Percentiles rank a stretch among this genome's conserved stretches.
Evolutionary conservation across 1,284 basidiomycete genomes (phyloP).

Genomic region (Austroboletus novae-zelandiae): DNA sequence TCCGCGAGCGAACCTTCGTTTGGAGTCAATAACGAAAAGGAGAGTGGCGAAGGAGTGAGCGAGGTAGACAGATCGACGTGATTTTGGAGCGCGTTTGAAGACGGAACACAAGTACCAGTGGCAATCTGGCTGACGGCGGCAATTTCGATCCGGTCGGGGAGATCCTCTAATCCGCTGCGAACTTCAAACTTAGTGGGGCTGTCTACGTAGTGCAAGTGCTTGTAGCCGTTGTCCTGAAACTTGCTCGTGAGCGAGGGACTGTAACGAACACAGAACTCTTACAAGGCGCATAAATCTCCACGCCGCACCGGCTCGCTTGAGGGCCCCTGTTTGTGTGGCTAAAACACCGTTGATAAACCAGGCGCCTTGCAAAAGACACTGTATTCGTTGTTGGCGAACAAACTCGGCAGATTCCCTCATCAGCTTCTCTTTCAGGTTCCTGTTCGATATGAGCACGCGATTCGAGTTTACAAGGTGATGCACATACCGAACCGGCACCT

Average conservation of each 20-base stretch:
- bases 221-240: constrained; percentile 67
- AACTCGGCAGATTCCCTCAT: constrained; percentile 94
- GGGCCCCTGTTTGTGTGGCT: constrained; percentile 42
- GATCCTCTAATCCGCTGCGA: constrained; percentile 78
- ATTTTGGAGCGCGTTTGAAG: constrained; percentile 60
- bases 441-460: constrained; percentile 30
- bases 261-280: constrained; percentile 16
- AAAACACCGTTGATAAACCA: constrained; percentile 84
- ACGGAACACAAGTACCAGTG: constrained; percentile 72
- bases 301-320: constrained; percentile 55
- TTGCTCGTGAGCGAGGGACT: constrained; percentile 6
- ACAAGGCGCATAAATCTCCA: constrained; percentile 83
- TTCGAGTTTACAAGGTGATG: constrained; percentile 2
- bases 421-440: constrained; percentile 82
- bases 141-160: constrained; percentile 84
- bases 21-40: constrained; percentile 75
- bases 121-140: constrained; percentile 76
- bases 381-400: constrained; percentile 86
- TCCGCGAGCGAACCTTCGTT: constrained; percentile 80
- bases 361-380: constrained; percentile 85
- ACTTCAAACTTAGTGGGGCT: constrained; percentile 74
- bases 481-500: constrained; percentile 77
- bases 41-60: constrained; percentile 63
- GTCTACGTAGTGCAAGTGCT: constrained; percentile 83
- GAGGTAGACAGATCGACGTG: constrained; percentile 56